A percentile compares a stretch with the other conserved stretches of the same genome.
Conservation (phyloP, 2,329 filamentous ascomycete species). For the Botrytis byssoidea region DNA sequence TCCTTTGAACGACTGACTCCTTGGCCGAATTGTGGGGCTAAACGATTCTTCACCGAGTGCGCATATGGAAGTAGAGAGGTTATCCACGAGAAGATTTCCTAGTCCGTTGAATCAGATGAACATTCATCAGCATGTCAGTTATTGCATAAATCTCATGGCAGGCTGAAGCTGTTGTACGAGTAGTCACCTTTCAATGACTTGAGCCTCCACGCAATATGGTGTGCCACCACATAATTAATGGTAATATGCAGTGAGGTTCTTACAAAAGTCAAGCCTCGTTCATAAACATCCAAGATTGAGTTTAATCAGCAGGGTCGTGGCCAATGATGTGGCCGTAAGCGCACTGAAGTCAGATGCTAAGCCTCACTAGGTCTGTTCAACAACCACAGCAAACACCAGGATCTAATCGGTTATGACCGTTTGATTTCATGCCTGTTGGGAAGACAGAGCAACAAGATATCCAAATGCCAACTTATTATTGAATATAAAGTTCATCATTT, state of each 20-base stretch:
- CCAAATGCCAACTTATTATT: not conserved
- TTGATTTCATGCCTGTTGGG: not conserved
- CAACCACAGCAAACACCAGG: conserved; percentile 3
- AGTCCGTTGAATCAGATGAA: not conserved
- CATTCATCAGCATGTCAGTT: too few species aligned
- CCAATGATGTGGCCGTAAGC: conserved; percentile 11
- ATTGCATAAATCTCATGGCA: not conserved
- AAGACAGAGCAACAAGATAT: not conserved
- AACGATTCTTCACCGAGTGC: not conserved
- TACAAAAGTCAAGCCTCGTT: not conserved
- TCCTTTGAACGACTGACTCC: not conserved
- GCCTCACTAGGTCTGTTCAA: conserved; percentile 11
- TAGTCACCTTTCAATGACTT: not conserved
- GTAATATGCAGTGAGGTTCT: not conserved
- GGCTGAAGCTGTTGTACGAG: not conserved
- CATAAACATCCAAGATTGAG: not conserved
- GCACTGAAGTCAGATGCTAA: conserved; percentile 16
- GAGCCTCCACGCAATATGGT: not conserved
- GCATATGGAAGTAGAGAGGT: not conserved
- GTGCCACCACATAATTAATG: not conserved
- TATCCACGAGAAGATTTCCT: not conserved
- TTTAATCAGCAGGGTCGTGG: not conserved
- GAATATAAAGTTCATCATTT: not conserved
- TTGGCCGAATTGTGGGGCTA: not conserved
- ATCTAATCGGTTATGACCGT: not conserved